Evolutionary conservation across 1,284 basidiomycete genomes (phyloP), one percentile per base, ranked within the genome.

Genomic region (Fomes fomentarius): DNA sequence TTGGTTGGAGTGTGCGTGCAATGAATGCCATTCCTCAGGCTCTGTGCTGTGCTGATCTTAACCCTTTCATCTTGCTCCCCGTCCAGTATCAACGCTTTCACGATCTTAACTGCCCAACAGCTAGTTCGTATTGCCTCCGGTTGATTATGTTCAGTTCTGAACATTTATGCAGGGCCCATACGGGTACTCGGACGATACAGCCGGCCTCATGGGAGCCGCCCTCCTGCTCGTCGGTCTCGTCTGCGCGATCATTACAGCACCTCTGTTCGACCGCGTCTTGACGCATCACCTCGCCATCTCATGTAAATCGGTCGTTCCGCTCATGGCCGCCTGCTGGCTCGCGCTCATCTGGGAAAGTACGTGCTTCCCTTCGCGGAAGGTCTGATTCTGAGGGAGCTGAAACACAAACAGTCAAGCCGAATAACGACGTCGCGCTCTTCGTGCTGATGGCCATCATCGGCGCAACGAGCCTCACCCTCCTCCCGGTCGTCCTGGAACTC

Each of bases 331-430:
- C 0, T 76, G 75, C 19, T 93, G 90, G 88, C 69, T 91, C 19
- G 81, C 82, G 11, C 71, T 93, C 11, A 85, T 93, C 37, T 93
- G 89, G 89, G 89, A 85, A 43, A 81, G 89, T 89, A 63, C 24
- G 80, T 67, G 38, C 45, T n/a, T 28, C 37, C 24, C 42, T 35
- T 31, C 31, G n/a, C 51, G 3, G 52, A 14, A 48, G 17, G 21
- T 40, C 14, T 17, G n/a, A 4, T 37, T 28, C 4, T 22, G 15
- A 48, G 10, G n/a, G n/a, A n/a, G 9, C 9, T 28, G 40, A n/a
- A 41, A 48, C 35, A 22, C 10, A 25, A 47, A n/a, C 62, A 85
- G 90, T 87, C 26, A 79, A 76, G 56, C 81, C 80, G 5, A 63
- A 85, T 60, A 83, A 90, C 61, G 69, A 74, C 1, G 83, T 69